Conservation (phyloP, 352 stramenopile species). For the Pythium plurisporium region DNA sequence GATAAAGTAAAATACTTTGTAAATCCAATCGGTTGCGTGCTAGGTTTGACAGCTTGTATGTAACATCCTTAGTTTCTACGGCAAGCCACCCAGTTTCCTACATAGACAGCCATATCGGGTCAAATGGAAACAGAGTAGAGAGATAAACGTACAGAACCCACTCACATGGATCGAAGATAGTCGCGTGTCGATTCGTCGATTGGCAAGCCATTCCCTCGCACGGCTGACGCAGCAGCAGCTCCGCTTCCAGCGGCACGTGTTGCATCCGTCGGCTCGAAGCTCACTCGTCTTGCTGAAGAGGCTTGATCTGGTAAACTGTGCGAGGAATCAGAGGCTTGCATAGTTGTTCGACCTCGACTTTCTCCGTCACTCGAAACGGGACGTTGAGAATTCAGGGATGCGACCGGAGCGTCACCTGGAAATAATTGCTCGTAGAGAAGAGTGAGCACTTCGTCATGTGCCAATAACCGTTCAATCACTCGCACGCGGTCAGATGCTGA, state of each 20-base stretch:
- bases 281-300: constrained; percentile 5
- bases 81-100: constrained; percentile 10
- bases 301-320: constrained; percentile 20
- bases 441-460: constrained; percentile 74
- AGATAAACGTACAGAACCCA: too few species aligned
- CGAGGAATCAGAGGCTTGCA: constrained; percentile 14
- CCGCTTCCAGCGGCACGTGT: constrained; percentile 19
- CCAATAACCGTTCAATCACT: constrained; percentile 70
- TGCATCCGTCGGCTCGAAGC: constrained; percentile 11
- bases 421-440: constrained; percentile 79
- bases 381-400: background rate
- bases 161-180: constrained; percentile 26
- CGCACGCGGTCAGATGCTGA: constrained; percentile 56
- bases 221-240: constrained; percentile 14
- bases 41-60: background rate
- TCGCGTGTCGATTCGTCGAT: constrained; percentile 24
- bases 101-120: too few species aligned
- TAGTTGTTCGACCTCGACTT: background rate
- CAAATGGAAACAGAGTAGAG: too few species aligned
- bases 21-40: background rate
- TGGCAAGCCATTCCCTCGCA: constrained; percentile 11
- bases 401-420: constrained; percentile 15
- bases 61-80: background rate
- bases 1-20: constrained; percentile 11
- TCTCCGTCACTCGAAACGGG: constrained; percentile 12